phyloP scores from a whole-genome alignment of 2,329 filamentous ascomycete species.

The Graphilbum fragrans region DNA sequence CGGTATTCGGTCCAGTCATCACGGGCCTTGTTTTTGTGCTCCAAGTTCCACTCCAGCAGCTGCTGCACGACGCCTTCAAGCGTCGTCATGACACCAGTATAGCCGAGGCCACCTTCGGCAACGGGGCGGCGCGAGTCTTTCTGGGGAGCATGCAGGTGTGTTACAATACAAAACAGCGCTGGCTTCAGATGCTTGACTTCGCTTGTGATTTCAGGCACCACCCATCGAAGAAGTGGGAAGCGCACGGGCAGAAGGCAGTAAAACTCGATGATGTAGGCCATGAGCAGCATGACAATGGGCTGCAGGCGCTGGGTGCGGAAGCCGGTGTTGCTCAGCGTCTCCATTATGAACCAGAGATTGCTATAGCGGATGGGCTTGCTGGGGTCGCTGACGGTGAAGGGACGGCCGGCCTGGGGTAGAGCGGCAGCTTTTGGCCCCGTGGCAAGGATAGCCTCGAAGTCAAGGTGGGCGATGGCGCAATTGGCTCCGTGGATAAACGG shows the following conservation, averaged over 20 bases:
- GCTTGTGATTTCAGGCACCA: constrained; percentile 20
- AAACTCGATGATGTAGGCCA: constrained; percentile 23
- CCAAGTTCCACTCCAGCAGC: constrained; percentile 28
- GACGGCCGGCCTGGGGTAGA: constrained; percentile 21
- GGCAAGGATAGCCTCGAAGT: constrained; percentile 26
- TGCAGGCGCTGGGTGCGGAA: constrained; percentile 20
- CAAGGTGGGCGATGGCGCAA: constrained; percentile 26
- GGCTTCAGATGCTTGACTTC: constrained; percentile 25
- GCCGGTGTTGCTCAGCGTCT: constrained; percentile 20
- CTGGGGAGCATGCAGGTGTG: constrained; percentile 24
- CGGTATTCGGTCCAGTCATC: constrained; percentile 19
- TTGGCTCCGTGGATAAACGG: constrained; percentile 29
- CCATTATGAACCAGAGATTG: constrained; percentile 23
- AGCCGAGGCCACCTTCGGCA: constrained; percentile 24
- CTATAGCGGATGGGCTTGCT: constrained; percentile 25
- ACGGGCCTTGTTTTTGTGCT: constrained; percentile 16
- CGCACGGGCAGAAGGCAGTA: constrained; percentile 20
- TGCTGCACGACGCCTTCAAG: constrained; percentile 26
- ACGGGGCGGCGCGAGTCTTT: constrained; percentile 18
- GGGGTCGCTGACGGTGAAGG: constrained; percentile 28
- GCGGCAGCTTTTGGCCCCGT: constrained; percentile 11
- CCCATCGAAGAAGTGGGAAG: constrained; percentile 14
- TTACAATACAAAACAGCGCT: constrained; percentile 26
- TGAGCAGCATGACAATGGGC: constrained; percentile 21
- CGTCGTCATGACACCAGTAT: constrained; percentile 23